phyloP scores from a whole-genome alignment of 345 rosid genomes.

The Rhizophora apiculata region DNA sequence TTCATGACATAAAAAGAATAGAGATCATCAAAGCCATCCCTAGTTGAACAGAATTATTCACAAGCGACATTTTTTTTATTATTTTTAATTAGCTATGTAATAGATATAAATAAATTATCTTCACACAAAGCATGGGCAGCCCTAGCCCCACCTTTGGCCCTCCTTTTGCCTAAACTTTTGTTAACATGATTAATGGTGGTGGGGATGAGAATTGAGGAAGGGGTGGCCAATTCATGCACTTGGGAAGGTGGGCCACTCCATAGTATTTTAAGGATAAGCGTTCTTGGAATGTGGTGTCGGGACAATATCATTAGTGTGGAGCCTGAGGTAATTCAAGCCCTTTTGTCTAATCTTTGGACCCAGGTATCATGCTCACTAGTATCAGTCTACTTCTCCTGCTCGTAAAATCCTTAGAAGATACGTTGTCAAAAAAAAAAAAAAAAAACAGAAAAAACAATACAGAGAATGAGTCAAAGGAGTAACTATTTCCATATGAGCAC shows the following conservation, averaged over 20 bases:
- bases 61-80: no score
- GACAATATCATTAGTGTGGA: conserved; percentile 49
- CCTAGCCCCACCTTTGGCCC: conserved; percentile 7
- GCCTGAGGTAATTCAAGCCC: conserved; percentile 22
- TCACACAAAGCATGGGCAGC: neutral
- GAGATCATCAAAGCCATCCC: no score
- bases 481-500: conserved; percentile 4
- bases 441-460: conserved; percentile 8
- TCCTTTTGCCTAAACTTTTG: conserved; percentile 30
- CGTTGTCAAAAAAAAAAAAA: neutral
- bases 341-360: conserved; percentile 28
- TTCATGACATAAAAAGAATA: no score
- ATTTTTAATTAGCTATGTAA: no score
- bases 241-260: conserved; percentile 11
- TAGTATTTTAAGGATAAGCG: conserved; percentile 19
- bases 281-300: conserved; percentile 41
- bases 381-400: neutral
- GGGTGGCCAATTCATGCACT: conserved; percentile 27
- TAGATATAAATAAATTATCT: neutral
- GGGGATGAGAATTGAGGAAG: conserved; percentile 13
- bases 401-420: conserved; percentile 10
- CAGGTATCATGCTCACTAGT: conserved; percentile 19
- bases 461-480: conserved; percentile 7
- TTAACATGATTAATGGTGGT: conserved; percentile 29
- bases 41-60: no score